Evolutionary conservation across 1,284 basidiomycete genomes (phyloP).

Genomic region (Apiotrichum domesticum): DNA sequence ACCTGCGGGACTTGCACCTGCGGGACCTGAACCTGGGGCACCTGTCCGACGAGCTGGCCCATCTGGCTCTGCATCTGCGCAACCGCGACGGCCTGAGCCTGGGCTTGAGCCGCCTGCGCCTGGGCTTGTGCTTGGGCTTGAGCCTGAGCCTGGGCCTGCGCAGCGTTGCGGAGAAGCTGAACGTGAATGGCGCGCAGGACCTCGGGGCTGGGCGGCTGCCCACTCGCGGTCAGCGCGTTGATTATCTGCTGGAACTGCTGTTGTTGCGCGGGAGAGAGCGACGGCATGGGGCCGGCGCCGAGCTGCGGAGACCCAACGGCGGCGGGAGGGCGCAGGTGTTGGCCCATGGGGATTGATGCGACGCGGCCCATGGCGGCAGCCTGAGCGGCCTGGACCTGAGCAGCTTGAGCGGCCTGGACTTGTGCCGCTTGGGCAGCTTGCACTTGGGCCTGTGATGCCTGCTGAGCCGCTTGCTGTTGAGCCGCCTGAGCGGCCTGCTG

Average conservation of each 20-base stretch:
- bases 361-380: slow-evolving; percentile 18
- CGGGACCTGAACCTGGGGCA: not conserved
- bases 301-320: slow-evolving; percentile 21
- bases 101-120: not conserved
- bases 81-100: not conserved
- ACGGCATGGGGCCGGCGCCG: not conserved
- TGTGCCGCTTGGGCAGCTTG: too few species aligned
- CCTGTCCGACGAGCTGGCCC: not conserved
- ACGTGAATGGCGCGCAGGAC: slow-evolving; percentile 24
- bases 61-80: slow-evolving; percentile 4
- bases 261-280: slow-evolving; percentile 13
- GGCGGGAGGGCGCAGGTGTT: slow-evolving; percentile 17
- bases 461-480: too few species aligned
- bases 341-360: slow-evolving; percentile 15
- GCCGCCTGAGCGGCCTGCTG: not conserved
- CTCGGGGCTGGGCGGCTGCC: slow-evolving; percentile 32
- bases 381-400: slow-evolving; percentile 20
- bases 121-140: slow-evolving; percentile 6
- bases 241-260: slow-evolving; percentile 29
- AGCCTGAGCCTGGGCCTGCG: slow-evolving; percentile 1
- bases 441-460: too few species aligned
- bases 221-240: slow-evolving; percentile 25
- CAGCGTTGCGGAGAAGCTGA: slow-evolving; percentile 23
- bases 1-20: slow-evolving; percentile 3
- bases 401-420: slow-evolving; percentile 1